Conservation (phyloP, 2,329 filamentous ascomycete genomes). For the Pestalotiopsis sp. region DNA sequence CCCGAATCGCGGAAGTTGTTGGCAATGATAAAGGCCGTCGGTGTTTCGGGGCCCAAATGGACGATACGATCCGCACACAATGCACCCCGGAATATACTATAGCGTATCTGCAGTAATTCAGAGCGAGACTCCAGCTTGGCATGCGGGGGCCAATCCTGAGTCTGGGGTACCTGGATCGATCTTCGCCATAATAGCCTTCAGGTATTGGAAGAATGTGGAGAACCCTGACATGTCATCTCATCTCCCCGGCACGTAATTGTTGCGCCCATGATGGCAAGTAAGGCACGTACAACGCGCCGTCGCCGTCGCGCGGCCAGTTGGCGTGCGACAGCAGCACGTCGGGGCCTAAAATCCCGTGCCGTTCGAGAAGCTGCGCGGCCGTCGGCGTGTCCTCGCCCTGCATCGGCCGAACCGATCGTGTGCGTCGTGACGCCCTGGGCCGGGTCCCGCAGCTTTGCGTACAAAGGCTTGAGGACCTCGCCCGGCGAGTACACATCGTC, state of each 20-base stretch:
- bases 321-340: slow-evolving; percentile 43
- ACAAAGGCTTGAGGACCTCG: slow-evolving; percentile 36
- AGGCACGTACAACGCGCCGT: slow-evolving; percentile 33
- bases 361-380: slow-evolving; percentile 26
- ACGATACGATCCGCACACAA: not conserved
- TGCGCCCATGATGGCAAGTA: not conserved
- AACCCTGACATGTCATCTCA: not conserved
- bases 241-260: not conserved
- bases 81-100: not conserved
- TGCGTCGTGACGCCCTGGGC: slow-evolving; percentile 39
- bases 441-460: slow-evolving; percentile 33
- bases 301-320: slow-evolving; percentile 29
- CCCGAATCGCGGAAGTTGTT: not conserved
- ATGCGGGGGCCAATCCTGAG: not conserved
- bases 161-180: not conserved
- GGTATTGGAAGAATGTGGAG: not conserved
- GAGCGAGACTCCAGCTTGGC: not conserved
- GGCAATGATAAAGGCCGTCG: not conserved
- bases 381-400: slow-evolving; percentile 14
- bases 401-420: slow-evolving; percentile 19
- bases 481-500: slow-evolving; percentile 40
- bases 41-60: not conserved
- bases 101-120: not conserved
- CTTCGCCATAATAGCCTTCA: not conserved
- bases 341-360: slow-evolving; percentile 39